Percentiles rank a stretch among this genome's conserved stretches.
These are phyloP conservation scores for Straminergon stramineum DNA, from an alignment of 225 moss, liverwort and hornwort species.

Conservation along the genomic window DNA sequence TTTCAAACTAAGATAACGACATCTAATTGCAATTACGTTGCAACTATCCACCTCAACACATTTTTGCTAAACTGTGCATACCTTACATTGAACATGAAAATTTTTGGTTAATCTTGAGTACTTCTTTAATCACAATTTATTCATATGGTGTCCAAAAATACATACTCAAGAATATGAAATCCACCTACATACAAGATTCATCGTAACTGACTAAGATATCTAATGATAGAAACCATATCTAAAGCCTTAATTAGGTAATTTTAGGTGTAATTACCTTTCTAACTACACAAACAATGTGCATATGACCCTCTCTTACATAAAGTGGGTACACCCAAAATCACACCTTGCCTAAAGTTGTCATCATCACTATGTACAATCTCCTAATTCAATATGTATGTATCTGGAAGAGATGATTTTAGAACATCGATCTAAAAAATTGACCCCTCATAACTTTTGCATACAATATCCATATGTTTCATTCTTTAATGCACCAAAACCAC, in stretches of 20 bases:
- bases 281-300: too few relatives aligned
- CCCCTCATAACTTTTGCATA: too few relatives aligned
- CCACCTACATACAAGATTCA: neutral
- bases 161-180: rapidly evolving
- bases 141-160: neutral
- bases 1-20: neutral
- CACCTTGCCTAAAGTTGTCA: rapidly evolving
- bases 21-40: neutral
- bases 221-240: neutral
- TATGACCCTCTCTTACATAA: too few relatives aligned
- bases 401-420: too few relatives aligned
- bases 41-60: neutral
- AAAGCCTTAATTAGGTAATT: neutral
- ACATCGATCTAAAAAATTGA: too few relatives aligned
- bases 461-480: too few relatives aligned
- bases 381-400: too few relatives aligned
- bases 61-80: too few relatives aligned
- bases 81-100: neutral
- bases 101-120: neutral
- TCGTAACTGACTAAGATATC: too few relatives aligned
- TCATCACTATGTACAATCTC: too few relatives aligned
- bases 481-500: too few relatives aligned
- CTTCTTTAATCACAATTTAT: neutral
- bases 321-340: too few relatives aligned
- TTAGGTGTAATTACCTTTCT: neutral